phyloP scores from a whole-genome alignment of 2,329 filamentous ascomycete genomes.

The Epichloe scottii region DNA sequence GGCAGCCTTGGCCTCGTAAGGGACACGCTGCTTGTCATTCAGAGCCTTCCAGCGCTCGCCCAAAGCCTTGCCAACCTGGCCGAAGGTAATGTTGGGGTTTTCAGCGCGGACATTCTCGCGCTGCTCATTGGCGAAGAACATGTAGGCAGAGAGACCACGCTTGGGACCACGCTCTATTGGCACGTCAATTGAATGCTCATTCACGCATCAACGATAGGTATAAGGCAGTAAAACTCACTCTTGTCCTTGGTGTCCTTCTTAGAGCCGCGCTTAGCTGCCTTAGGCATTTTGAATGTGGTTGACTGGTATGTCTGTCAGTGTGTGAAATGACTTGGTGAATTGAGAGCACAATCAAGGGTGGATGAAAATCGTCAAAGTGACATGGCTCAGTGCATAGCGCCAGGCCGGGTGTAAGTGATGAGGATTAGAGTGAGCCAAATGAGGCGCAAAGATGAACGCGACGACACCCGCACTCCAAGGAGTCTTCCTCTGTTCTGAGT shows the following conservation, averaged over 20 bases:
- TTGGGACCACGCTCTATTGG: slow-evolving; percentile 57
- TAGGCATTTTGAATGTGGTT: slow-evolving; percentile 39
- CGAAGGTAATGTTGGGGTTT: slow-evolving; percentile 95
- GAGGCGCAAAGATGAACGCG: slow-evolving; percentile 19
- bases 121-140: slow-evolving; percentile 99
- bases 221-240: slow-evolving; percentile 30
- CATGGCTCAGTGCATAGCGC: background rate
- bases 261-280: slow-evolving; percentile 41
- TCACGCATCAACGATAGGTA: background rate
- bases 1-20: slow-evolving; percentile 94
- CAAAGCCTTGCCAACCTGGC: slow-evolving; percentile 96
- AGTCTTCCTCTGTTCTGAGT: background rate
- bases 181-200: slow-evolving; percentile 22
- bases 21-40: slow-evolving; percentile 79
- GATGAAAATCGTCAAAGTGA: background rate
- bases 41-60: slow-evolving; percentile 98
- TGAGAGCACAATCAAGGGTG: background rate
- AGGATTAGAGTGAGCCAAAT: background rate
- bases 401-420: slow-evolving; percentile 1
- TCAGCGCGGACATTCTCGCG: slow-evolving; percentile 96
- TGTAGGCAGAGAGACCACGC: slow-evolving; percentile 98
- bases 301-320: slow-evolving; percentile 8
- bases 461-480: slow-evolving; percentile 5
- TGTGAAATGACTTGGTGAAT: background rate
- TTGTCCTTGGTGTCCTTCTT: slow-evolving; percentile 48